A percentile compares a stretch with the other conserved stretches of the same genome.
Conservation (phyloP, 2,329 filamentous ascomycete genomes). For the Calonectria fujianensis region DNA sequence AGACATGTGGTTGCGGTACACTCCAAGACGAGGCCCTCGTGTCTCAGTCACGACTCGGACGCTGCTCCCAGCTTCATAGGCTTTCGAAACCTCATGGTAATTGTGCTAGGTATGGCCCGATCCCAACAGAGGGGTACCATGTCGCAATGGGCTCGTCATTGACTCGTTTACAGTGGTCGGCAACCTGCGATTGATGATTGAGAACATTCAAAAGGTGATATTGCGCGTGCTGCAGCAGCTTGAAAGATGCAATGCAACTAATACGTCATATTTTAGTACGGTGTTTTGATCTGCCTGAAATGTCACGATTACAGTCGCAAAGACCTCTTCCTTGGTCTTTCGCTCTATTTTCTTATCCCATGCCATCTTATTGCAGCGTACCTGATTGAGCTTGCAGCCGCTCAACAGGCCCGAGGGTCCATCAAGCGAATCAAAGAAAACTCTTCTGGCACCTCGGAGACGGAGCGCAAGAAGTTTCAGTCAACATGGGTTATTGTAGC, state of each 20-base stretch:
- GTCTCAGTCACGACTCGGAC: constrained; percentile 88
- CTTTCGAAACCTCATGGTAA: constrained; percentile 96
- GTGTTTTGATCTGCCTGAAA: constrained; percentile 92
- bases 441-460: constrained; percentile 69
- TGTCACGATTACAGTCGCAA: constrained; percentile 91
- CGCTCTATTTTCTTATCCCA: constrained; percentile 91
- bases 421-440: constrained; percentile 74
- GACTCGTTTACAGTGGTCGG: constrained; percentile 80
- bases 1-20: constrained; percentile 94
- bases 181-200: constrained; percentile 94
- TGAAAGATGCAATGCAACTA: background rate
- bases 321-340: constrained; percentile 84
- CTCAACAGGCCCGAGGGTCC: constrained; percentile 83
- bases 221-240: background rate
- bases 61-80: constrained; percentile 89
- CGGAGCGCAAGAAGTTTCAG: constrained; percentile 80
- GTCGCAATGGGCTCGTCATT: constrained; percentile 42
- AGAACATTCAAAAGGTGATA: constrained; percentile 94
- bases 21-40: constrained; percentile 81
- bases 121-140: constrained; percentile 41
- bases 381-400: constrained; percentile 89
- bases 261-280: constrained; percentile 78
- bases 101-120: constrained; percentile 82
- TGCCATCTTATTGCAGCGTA: constrained; percentile 94
- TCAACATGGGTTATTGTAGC: constrained; percentile 88